phyloP scores from a whole-genome alignment of 192 early-diverging fungal genomes.

The Backusella psychrophila region DNA sequence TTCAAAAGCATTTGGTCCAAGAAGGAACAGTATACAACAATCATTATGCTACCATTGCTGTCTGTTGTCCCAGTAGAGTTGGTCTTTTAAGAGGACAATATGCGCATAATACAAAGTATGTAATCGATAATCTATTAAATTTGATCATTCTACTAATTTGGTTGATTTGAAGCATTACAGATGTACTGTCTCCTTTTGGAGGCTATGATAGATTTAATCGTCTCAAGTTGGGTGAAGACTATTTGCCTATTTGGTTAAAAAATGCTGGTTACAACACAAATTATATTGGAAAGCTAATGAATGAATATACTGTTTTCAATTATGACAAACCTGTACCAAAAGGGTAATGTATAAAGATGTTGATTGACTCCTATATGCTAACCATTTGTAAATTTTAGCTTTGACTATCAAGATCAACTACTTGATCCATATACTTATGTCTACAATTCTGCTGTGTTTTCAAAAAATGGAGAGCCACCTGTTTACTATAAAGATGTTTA shows the following conservation, averaged over 20 bases:
- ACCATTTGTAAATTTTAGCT: not conserved
- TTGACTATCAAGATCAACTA: conserved; percentile 31
- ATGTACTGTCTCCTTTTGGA: conserved; percentile 37
- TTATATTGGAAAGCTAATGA: conserved; percentile 71
- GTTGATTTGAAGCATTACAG: conserved; percentile 22
- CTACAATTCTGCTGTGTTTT: conserved; percentile 54
- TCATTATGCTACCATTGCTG: conserved; percentile 59
- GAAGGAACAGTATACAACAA: conserved; percentile 59
- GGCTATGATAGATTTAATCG: conserved; percentile 42
- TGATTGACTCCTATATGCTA: not conserved
- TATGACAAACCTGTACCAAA: conserved; percentile 32
- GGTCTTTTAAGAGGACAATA: conserved; percentile 57
- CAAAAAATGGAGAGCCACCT: conserved; percentile 50
- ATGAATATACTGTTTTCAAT: conserved; percentile 42
- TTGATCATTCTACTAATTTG: too few species aligned
- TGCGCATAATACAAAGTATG: conserved; percentile 61
- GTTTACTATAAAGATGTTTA: conserved; percentile 46
- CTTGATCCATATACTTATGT: conserved; percentile 59
- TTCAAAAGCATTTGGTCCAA: conserved; percentile 59
- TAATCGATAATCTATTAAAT: too few species aligned
- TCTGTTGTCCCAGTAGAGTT: conserved; percentile 65
- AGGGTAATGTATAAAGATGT: conserved; percentile 8
- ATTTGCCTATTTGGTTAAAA: conserved; percentile 53
- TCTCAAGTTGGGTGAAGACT: conserved; percentile 39
- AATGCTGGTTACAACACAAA: conserved; percentile 58